These are phyloP conservation scores for Gliomastix tumulicola DNA, from an alignment of 2,329 filamentous ascomycete species.

Conservation along the genomic window DNA sequence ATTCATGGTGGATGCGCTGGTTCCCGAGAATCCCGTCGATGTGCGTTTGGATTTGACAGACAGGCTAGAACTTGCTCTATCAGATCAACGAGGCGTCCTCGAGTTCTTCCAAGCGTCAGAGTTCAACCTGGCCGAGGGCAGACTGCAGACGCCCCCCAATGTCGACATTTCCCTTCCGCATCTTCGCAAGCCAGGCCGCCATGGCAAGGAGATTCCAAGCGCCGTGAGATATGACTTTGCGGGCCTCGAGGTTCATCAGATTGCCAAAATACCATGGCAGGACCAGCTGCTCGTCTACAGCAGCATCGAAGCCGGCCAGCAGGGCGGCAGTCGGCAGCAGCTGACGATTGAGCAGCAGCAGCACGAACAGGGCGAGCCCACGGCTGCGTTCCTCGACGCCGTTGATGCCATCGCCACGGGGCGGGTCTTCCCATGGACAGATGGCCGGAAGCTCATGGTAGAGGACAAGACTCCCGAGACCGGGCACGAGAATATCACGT, in stretches of 20 bases:
- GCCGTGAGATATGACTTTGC: conserved; percentile 29
- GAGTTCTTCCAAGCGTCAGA: conserved; percentile 36
- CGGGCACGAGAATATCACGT: too few species aligned
- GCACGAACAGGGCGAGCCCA: background rate
- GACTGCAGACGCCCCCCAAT: conserved; percentile 28
- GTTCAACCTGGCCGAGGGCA: conserved; percentile 35
- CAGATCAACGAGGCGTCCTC: conserved; percentile 24
- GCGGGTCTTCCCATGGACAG: conserved; percentile 1
- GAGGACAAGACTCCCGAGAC: too few species aligned
- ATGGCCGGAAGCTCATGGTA: too few species aligned
- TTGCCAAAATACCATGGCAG: conserved; percentile 30
- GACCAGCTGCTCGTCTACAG: conserved; percentile 42
- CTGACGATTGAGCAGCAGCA: conserved; percentile 28
- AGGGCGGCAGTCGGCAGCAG: conserved; percentile 43
- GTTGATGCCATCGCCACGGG: background rate
- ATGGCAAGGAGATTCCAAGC: background rate
- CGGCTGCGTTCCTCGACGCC: conserved; percentile 1
- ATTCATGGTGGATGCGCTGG: conserved; percentile 32
- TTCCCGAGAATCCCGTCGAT: conserved; percentile 40
- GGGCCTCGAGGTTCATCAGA: conserved; percentile 45
- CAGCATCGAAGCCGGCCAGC: conserved; percentile 42
- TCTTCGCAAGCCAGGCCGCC: too few species aligned
- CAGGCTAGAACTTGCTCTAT: conserved; percentile 29
- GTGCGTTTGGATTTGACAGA: conserved; percentile 31
- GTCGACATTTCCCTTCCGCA: conserved; percentile 21